Base-by-base conservation (phyloP, 2,329 filamentous ascomycete genomes). In the Fusarium veterinarium region DNA sequence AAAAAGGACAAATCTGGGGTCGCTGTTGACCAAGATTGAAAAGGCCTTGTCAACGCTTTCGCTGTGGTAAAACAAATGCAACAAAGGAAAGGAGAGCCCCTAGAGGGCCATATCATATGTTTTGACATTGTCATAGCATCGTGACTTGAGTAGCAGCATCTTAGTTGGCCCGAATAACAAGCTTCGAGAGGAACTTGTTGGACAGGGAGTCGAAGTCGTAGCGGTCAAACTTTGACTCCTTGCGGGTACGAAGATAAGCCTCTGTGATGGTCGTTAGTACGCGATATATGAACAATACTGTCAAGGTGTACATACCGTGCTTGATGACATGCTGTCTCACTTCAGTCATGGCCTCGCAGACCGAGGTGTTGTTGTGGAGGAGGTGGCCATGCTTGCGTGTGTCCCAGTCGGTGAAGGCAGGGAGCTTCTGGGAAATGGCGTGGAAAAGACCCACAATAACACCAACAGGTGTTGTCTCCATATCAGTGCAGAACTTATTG, bases 371-470 rank as follows among this genome's bases (percentile, higher is more conserved):
- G 82, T 95, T 97, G 84, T 95, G 93, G 68, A 98, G 90, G 57
- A 97, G 86, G 77, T 97, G 93, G 75, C 96, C 94, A 81, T 98
- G 95, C 83, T 96, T 94, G 79, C 90, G 87, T 17, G 94, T 96
- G 80, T 98, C 95, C 95, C 95, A 98, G 80, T 98, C 95, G 74
- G 92, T 92, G 80, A 98, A 95, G 25, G 94, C 89, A 8, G 95
- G 95, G 46, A 98, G 89, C 85, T 98, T 98, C 84, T 97, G 95
- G 3, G 95, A 98, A 80, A 98, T 98, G 83, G 95, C 95, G 77
- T 97, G 95, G 91, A 98, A 98, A 35, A 98, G 89, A 49, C 95
- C 95, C 73, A 97, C 95, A 78, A 98, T 97, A 77, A 98, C 95
- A 77, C 95, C 95, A 45, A 98, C 95, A 1, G 95, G 95, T 12